Evolutionary conservation across 176 grass and related monocot species (phyloP).

Genomic region (Triticum aestivum): IWGSC_CS_RefSeq_v2.1 NC_057795.1:270397085-270397584

Average conservation of each 20-base stretch:
- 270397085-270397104: constrained; percentile 99
- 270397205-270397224: constrained; percentile 14
- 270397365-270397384: constrained; percentile 3
- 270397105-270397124: constrained; percentile 88
- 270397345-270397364: constrained; percentile 31
- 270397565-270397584: constrained; percentile 10
- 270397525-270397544: constrained; percentile 20
- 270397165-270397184: neutral
- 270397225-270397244: constrained; percentile 80
- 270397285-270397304: constrained; percentile 97
- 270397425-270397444: constrained; percentile 84
- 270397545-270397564: constrained; percentile 21
- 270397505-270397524: constrained; percentile 69
- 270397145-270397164: neutral
- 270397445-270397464: constrained; percentile 91
- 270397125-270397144: constrained; percentile 24
- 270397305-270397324: constrained; percentile 98
- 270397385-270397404: constrained; percentile 49
- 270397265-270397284: constrained; percentile 99
- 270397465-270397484: constrained; percentile 98
- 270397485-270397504: constrained; percentile 99
- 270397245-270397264: constrained; percentile 99
- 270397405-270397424: constrained; percentile 98
- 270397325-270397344: constrained; percentile 30
- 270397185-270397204: constrained; percentile 8